These are phyloP conservation scores for Nemania sp. DNA, from an alignment of 2,329 filamentous ascomycete genomes.

Conservation along the genomic window DNA sequence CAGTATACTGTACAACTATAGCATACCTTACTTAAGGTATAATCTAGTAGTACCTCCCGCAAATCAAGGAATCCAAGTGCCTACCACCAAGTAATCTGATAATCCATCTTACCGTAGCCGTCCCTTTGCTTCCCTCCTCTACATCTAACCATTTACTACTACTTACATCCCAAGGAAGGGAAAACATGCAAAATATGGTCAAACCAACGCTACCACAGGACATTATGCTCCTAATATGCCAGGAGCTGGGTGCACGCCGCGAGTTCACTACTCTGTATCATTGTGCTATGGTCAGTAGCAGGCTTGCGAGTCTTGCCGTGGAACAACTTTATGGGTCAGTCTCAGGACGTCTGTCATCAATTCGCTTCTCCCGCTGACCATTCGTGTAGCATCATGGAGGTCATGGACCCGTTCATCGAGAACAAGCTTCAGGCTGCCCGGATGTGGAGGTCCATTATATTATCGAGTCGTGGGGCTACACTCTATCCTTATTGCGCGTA, in stretches of 20 bases:
- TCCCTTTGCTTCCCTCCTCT: not conserved
- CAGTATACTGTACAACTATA: not conserved
- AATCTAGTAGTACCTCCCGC: too few species aligned
- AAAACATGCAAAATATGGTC: conserved; percentile 36
- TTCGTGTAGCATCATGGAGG: conserved; percentile 58
- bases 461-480: conserved; percentile 72
- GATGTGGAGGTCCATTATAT: conserved; percentile 76
- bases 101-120: not conserved
- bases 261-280: conserved; percentile 72
- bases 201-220: conserved; percentile 63
- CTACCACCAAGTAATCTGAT: not conserved
- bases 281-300: conserved; percentile 66
- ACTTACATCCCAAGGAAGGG: too few species aligned
- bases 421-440: conserved; percentile 66
- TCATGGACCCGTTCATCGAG: conserved; percentile 58
- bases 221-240: conserved; percentile 70
- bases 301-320: conserved; percentile 69
- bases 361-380: conserved; percentile 38
- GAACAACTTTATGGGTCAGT: conserved; percentile 72
- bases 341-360: not conserved
- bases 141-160: not conserved
- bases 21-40: too few species aligned
- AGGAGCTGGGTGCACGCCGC: conserved; percentile 65
- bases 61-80: too few species aligned
- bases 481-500: conserved; percentile 77